Base-by-base conservation (phyloP, 208 protist genomes). In the Borovskyia barvae region DNA sequence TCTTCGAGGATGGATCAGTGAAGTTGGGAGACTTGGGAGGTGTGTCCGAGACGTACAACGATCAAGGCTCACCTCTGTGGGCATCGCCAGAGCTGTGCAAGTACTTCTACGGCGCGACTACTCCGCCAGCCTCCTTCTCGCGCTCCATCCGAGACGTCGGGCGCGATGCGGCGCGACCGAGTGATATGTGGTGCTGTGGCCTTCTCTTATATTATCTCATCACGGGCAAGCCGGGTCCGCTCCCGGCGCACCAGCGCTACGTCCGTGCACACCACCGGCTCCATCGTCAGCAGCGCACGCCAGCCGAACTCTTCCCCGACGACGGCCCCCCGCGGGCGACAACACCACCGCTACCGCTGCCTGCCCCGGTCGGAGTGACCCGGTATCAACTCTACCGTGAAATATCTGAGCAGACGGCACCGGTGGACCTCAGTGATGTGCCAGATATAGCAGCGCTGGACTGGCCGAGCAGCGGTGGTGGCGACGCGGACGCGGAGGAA, bases 111-210 rank as follows among this genome's bases (percentile, higher is more conserved):
- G 68, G 63, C 20, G 62, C 54, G 22, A 22, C 30, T 11, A 56
- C 70, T 8, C 57, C 57, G 11, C 53, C 64, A 6, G 3, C 51
- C 15, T 57, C 50, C 8, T 58, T 70, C 29, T 70, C 64, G 15
- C 35, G 56, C 25, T 64, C 49, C 20, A 54, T 54, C 5, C 37
- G 60, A 28, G 2, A 30, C 15, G 65, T 65, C 4, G 65, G 59
- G 17, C 30, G 43, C 14, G 68, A 71, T 9, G 59, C 60, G 26
- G 58, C 58, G 35, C 47, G 62, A 49, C 29, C 66, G n/a, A 62
- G 83, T 25, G 88, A 94, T 56, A 90, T 94, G 80, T 94, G 88
- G 85, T 80, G 77, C 40, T 90, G 82, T 47, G 88, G 88, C 1
- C 54, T 89, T 8, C 53, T 89, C 17, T 46, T 94, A 3, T 94